Evolutionary conservation across 352 stramenopile species (phyloP), one percentile per base, ranked within the genome.

Genomic region (Phytophthora nicotianae): DNA sequence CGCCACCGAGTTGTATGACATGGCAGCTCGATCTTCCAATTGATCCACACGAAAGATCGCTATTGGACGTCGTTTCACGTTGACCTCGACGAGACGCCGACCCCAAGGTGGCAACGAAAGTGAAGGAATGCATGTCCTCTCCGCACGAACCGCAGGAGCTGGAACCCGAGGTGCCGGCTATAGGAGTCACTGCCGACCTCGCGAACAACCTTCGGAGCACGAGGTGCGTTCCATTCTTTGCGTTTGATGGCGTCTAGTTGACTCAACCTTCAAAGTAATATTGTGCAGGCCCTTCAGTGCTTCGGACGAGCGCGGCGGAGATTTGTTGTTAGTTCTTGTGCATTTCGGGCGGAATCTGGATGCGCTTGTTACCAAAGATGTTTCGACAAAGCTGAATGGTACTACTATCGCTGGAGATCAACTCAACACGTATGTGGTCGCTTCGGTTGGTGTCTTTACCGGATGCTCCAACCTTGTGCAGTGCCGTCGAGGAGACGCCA

Each of bases 311-410:
- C 67, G 66, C n/a, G 68, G 46, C 27, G 76, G 75, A 35, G 69
- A 66, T 7, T 59, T 88, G 20, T 43, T 91, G 50, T 65, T 67
- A 3, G 70, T 91, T 62, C 74, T 81, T 10, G 77, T 91, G 54
- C 80, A 81, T 48, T 76, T 68, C 27, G 82, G 77, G 14, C 66
- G 80, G 27, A 52, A 79, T 10, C 27, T 89, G 13, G 65, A 67
- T 53, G 48, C 53, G 24, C 49, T 77, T 13, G 35, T 62, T 20
- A 14, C 42, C 11, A 48, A 37, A 33, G 45, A 62, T 20, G 9
- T 21, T 10, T 13, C 21, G 5, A 29, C 27, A 46, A 55, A 59
- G 38, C 32, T 50, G 24, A 43, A 46, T 24, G 33, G 20, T 32
- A 42, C 3, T 29, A 20, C 24, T 35, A 7, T 16, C n/a, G 20